Evolutionary conservation across 768 basidiomycete genomes (phyloP).

Genomic region (Phylloporus sp.): DNA sequence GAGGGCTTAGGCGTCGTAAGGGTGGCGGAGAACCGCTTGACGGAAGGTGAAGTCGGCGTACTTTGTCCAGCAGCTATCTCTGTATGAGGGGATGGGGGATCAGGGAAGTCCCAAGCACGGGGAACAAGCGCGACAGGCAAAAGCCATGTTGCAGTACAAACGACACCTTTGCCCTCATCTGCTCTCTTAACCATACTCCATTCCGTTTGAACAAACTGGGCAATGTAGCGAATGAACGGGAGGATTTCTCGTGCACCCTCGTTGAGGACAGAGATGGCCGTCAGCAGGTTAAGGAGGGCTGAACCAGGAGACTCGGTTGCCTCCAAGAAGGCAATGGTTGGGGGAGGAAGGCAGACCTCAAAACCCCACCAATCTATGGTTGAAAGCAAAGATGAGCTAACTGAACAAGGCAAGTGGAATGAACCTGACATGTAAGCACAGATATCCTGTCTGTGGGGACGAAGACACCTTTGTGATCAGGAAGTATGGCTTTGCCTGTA

Average conservation of each 20-base stretch:
- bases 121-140: conserved; percentile 78
- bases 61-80: conserved; percentile 15
- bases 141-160: conserved; percentile 90
- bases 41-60: conserved; percentile 20
- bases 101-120: conserved; percentile 74
- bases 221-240: conserved; percentile 80
- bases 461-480: conserved; percentile 66
- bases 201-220: conserved; percentile 76
- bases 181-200: conserved; percentile 60
- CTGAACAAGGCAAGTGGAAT: neutral
- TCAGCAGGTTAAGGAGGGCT: conserved; percentile 68
- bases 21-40: conserved; percentile 22
- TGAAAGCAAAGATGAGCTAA: conserved; percentile 5
- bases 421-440: conserved; percentile 68
- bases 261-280: conserved; percentile 64
- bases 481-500: conserved; percentile 58
- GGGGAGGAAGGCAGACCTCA: conserved; percentile 71
- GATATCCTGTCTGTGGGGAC: conserved; percentile 78
- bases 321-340: conserved; percentile 57
- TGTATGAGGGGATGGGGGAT: conserved; percentile 35
- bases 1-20: conserved; percentile 29
- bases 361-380: conserved; percentile 86
- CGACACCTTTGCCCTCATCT: conserved; percentile 71
- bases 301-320: conserved; percentile 57
- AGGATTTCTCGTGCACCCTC: conserved; percentile 79